Evolutionary conservation across 441 rosid species (phyloP).

Genomic region (Viola pubescens): DNA sequence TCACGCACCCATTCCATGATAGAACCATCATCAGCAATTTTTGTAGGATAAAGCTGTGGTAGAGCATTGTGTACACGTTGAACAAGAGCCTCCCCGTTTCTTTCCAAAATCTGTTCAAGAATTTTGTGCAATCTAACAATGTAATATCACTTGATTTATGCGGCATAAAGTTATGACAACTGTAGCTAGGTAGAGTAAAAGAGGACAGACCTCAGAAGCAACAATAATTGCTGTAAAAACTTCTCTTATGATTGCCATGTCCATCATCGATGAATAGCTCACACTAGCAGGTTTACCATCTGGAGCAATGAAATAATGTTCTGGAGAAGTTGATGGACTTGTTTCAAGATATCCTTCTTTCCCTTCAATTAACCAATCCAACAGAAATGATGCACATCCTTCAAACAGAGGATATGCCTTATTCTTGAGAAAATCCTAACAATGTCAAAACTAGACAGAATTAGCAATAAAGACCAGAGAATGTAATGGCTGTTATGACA

Average conservation of each 20-base stretch:
- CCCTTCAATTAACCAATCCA: constrained; percentile 95
- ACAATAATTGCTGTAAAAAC: constrained; percentile 53
- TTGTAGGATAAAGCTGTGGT: constrained; percentile 58
- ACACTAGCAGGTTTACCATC: constrained; percentile 67
- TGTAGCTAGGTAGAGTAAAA: constrained; percentile 1
- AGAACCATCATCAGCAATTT: constrained; percentile 67
- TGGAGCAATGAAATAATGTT: constrained; percentile 71
- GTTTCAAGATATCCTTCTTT: constrained; percentile 65
- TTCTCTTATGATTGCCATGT: constrained; percentile 73
- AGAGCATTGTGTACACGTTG: constrained; percentile 49
- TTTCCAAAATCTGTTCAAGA: constrained; percentile 55
- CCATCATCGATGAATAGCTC: constrained; percentile 96
- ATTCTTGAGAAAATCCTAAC: constrained; percentile 63
- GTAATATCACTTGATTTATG: neutral
- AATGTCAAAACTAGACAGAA: constrained; percentile 6
- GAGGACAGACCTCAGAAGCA: constrained; percentile 64
- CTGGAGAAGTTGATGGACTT: constrained; percentile 95
- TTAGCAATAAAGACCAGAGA: constrained; percentile 6
- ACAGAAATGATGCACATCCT: constrained; percentile 69
- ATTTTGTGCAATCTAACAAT: constrained; percentile 6
- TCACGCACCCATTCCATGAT: constrained; percentile 83
- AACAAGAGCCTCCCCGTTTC: constrained; percentile 38
- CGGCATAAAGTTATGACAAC: neutral
- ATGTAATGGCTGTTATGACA: neutral
- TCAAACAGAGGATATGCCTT: constrained; percentile 80